A percentile compares a stretch with the other conserved stretches of the same genome.
These are phyloP conservation scores for Amborella trichopoda DNA, from an alignment of 164 flowering plant species.

Conservation along the genomic window DNA sequence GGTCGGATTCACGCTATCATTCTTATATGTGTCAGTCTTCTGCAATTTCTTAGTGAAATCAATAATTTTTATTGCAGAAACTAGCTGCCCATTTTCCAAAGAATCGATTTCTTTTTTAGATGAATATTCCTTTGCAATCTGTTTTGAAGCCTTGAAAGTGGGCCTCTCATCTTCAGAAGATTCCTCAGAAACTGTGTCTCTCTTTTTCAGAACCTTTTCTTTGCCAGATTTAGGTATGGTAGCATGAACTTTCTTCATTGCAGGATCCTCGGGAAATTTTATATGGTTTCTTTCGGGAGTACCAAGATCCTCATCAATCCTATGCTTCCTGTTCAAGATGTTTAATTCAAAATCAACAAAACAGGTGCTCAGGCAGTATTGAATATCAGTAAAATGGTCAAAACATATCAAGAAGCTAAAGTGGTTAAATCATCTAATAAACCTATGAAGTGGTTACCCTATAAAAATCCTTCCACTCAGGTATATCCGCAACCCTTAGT, in stretches of 20 bases:
- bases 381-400: too few relatives aligned
- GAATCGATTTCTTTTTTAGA: slow-evolving; percentile 4
- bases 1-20: slow-evolving; percentile 7
- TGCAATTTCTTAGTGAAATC: slow-evolving; percentile 14
- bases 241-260: slow-evolving; percentile 11
- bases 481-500: too few relatives aligned
- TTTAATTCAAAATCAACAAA: neutral
- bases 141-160: slow-evolving; percentile 8
- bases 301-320: slow-evolving; percentile 23
- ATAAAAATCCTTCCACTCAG: too few relatives aligned
- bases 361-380: too few relatives aligned
- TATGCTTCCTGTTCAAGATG: slow-evolving; percentile 40
- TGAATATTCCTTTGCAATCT: neutral
- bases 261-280: slow-evolving; percentile 25
- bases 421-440: too few relatives aligned
- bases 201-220: slow-evolving; percentile 11
- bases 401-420: too few relatives aligned
- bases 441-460: too few relatives aligned
- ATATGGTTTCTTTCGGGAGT: slow-evolving; percentile 58
- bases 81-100: slow-evolving; percentile 6
- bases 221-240: slow-evolving; percentile 6
- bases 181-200: slow-evolving; percentile 9
- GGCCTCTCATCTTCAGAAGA: slow-evolving; percentile 11
- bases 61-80: slow-evolving; percentile 1
- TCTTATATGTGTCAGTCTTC: slow-evolving; percentile 7